A percentile compares a stretch with the other conserved stretches of the same genome.
These are phyloP conservation scores for Peronospora farinosa DNA, from an alignment of 352 stramenopile genomes.

Conservation along the genomic window DNA sequence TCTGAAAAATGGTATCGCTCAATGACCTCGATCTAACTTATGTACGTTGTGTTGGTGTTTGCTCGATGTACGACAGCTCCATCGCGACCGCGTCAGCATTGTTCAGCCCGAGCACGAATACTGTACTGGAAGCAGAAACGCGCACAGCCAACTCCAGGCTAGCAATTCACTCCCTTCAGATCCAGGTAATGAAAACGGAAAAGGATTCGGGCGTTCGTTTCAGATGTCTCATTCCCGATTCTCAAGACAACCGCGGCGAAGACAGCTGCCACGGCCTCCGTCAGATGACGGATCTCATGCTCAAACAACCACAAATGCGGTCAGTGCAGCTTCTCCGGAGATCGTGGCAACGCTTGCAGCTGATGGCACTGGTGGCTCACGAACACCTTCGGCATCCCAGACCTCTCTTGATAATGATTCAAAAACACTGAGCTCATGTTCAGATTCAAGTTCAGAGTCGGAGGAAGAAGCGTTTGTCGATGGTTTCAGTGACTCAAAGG, in stretches of 20 bases:
- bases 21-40: constrained; percentile 1
- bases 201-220: constrained; percentile 35
- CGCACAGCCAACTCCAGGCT: constrained; percentile 25
- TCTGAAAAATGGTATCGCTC: neutral
- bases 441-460: constrained; percentile 73
- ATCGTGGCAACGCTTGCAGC: constrained; percentile 1
- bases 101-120: constrained; percentile 60
- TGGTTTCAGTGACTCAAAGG: constrained; percentile 73
- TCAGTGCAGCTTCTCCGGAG: constrained; percentile 23
- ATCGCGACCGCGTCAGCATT: constrained; percentile 54
- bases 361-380: constrained; percentile 2
- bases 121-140: constrained; percentile 26
- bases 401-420: constrained; percentile 40
- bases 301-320: constrained; percentile 4
- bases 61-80: constrained; percentile 32
- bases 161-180: constrained; percentile 24
- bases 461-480: constrained; percentile 78
- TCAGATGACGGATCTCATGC: constrained; percentile 19
- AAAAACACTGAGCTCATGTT: constrained; percentile 63
- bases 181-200: constrained; percentile 40
- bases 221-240: constrained; percentile 27
- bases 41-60: neutral
- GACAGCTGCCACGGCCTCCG: constrained; percentile 19
- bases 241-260: constrained; percentile 34
- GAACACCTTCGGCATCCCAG: constrained; percentile 17